phyloP scores from a whole-genome alignment of 176 grass and related monocot species.

The Bothriochloa decipiens region DNA sequence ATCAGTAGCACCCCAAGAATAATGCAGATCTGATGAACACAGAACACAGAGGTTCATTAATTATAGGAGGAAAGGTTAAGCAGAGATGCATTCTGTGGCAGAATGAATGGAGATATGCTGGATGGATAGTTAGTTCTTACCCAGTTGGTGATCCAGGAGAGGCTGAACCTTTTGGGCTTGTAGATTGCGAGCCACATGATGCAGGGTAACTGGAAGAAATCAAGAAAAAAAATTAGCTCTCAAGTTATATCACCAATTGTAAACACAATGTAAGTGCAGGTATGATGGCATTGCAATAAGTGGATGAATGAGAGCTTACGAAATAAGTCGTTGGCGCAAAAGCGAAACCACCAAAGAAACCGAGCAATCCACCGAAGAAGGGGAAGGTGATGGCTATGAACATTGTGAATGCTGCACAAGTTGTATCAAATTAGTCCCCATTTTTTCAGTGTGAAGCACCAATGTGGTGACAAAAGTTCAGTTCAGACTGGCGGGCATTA shows the following conservation, averaged over 20 bases:
- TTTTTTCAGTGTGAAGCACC: neutral
- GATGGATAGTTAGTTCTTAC: constrained; percentile 41
- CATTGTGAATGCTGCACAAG: constrained; percentile 81
- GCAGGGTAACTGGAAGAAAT: constrained; percentile 71
- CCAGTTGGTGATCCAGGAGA: constrained; percentile 89
- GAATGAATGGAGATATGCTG: neutral
- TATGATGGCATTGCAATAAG: neutral
- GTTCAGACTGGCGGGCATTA: constrained; percentile 38
- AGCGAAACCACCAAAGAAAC: constrained; percentile 88
- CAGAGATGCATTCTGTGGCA: neutral
- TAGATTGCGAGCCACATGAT: constrained; percentile 88
- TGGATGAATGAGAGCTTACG: constrained; percentile 38
- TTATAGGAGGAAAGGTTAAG: neutral
- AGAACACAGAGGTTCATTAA: neutral
- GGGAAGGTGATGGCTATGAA: constrained; percentile 89
- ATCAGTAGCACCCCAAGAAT: constrained; percentile 77
- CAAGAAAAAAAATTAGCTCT: neutral
- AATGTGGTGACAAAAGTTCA: neutral
- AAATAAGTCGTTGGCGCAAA: constrained; percentile 92
- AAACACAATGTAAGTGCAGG: neutral
- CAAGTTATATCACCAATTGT: neutral
- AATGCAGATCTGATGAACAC: constrained; percentile 74
- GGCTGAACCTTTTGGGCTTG: constrained; percentile 79
- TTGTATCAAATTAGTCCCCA: constrained; percentile 23
- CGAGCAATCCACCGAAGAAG: constrained; percentile 78